Percentiles rank a stretch among this genome's conserved stretches.
These are phyloP conservation scores for Scenedesmus sp. DNA, from an alignment of 163 green algal species.

Conservation along the genomic window DNA sequence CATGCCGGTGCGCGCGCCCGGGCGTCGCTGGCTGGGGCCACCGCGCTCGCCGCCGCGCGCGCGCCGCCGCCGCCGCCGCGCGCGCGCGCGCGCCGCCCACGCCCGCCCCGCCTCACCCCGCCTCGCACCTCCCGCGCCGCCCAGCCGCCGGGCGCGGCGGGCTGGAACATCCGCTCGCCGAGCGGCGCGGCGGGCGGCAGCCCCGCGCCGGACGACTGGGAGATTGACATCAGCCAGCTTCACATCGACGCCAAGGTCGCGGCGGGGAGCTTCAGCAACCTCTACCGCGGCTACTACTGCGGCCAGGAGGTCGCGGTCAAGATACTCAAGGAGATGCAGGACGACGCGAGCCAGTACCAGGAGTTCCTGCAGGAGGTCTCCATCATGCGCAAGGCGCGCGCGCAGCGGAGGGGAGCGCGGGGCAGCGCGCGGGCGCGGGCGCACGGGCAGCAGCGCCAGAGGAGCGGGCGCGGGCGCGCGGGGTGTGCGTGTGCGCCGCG, in stretches of 20 bases:
- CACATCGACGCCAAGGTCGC: slow-evolving; percentile 88
- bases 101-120: no score
- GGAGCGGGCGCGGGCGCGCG: not conserved
- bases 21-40: no score
- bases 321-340: slow-evolving; percentile 92
- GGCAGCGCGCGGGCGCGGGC: not conserved
- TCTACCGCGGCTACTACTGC: slow-evolving; percentile 96
- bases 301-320: slow-evolving; percentile 99
- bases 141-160: slow-evolving; percentile 1
- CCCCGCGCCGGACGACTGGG: slow-evolving; percentile 89
- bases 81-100: no score
- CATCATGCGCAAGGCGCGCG: slow-evolving; percentile 93
- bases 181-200: slow-evolving; percentile 22
- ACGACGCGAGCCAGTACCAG: slow-evolving; percentile 86
- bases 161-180: not conserved
- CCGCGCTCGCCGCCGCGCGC: no score
- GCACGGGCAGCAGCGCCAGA: not conserved
- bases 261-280: slow-evolving; percentile 93
- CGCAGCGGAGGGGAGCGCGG: not conserved
- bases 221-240: slow-evolving; percentile 92
- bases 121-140: not conserved
- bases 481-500: not conserved
- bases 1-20: slow-evolving; percentile 7
- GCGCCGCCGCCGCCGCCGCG: no score
- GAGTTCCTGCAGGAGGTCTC: slow-evolving; percentile 97